Conservation (phyloP, 1,284 basidiomycete genomes). For the Ganoderma boninense region DNA sequence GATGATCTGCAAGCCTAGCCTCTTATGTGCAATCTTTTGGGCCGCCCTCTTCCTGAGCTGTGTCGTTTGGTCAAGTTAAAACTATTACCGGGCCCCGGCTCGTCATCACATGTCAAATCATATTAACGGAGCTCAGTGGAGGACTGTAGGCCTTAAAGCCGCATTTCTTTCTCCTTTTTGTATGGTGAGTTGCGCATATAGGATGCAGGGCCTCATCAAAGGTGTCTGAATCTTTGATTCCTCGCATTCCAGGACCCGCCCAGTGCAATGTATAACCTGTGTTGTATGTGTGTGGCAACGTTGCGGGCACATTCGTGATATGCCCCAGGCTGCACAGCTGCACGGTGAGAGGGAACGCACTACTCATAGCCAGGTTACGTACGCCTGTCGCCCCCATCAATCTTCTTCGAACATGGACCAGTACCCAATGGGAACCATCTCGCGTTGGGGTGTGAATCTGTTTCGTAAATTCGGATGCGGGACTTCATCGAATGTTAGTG, state of each 20-base stretch:
- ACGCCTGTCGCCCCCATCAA: background rate
- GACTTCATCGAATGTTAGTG: background rate
- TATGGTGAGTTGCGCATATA: too few species aligned
- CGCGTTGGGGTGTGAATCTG: background rate
- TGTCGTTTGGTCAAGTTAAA: too few species aligned
- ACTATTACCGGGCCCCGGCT: too few species aligned
- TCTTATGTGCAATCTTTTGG: background rate
- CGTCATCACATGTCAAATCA: too few species aligned
- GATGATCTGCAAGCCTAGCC: conserved; percentile 3
- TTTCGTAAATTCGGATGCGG: background rate
- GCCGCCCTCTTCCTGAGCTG: too few species aligned
- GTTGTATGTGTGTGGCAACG: background rate
- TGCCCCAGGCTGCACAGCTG: background rate
- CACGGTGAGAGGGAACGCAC: background rate
- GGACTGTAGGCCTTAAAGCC: background rate
- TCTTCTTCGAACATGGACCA: background rate
- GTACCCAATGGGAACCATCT: background rate
- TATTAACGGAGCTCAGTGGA: background rate
- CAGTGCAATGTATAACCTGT: background rate
- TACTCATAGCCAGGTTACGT: background rate
- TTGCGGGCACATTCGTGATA: background rate
- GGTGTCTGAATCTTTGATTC: too few species aligned
- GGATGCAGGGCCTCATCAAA: too few species aligned
- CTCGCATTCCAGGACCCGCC: background rate
- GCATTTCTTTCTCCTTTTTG: too few species aligned